Percentiles rank a stretch among this genome's conserved stretches.
phyloP scores from a whole-genome alignment of 306 rosid genomes.

The Acacia crassicarpa region DNA sequence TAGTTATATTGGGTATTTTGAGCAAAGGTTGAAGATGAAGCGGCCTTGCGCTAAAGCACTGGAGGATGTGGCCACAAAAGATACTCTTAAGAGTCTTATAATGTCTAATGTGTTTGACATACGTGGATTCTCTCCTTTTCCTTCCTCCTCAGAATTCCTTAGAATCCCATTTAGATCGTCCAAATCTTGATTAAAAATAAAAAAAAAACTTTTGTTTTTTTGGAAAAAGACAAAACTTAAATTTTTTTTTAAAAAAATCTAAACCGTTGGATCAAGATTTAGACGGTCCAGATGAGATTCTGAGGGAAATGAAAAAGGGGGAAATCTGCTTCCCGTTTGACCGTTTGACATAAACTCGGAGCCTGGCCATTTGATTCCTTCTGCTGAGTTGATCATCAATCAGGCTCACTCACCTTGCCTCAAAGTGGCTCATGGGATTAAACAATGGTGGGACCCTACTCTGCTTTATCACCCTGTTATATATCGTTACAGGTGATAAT shows the following conservation, averaged over 20 bases:
- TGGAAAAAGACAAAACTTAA: too few species aligned
- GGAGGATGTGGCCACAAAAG: constrained; percentile 28
- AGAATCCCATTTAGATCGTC: too few species aligned
- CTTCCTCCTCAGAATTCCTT: too few species aligned
- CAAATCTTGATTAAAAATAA: too few species aligned
- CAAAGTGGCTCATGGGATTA: constrained; percentile 25
- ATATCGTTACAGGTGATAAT: not conserved
- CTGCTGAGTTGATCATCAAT: constrained; percentile 32
- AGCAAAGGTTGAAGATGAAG: constrained; percentile 31
- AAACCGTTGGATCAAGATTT: too few species aligned
- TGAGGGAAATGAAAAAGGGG: too few species aligned
- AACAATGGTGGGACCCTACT: constrained; percentile 38
- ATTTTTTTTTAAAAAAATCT: too few species aligned
- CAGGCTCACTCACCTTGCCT: not conserved
- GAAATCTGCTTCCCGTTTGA: too few species aligned
- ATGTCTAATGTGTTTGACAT: not conserved
- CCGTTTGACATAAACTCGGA: constrained; percentile 8
- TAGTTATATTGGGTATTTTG: constrained; percentile 38
- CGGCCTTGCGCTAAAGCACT: constrained; percentile 7
- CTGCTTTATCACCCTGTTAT: not conserved
- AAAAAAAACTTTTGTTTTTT: too few species aligned
- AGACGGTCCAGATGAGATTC: too few species aligned
- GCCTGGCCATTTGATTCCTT: constrained; percentile 29
- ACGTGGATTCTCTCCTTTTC: too few species aligned
- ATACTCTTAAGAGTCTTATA: not conserved